phyloP scores from a whole-genome alignment of 1,284 basidiomycete genomes.

The Mycena sp. region DNA sequence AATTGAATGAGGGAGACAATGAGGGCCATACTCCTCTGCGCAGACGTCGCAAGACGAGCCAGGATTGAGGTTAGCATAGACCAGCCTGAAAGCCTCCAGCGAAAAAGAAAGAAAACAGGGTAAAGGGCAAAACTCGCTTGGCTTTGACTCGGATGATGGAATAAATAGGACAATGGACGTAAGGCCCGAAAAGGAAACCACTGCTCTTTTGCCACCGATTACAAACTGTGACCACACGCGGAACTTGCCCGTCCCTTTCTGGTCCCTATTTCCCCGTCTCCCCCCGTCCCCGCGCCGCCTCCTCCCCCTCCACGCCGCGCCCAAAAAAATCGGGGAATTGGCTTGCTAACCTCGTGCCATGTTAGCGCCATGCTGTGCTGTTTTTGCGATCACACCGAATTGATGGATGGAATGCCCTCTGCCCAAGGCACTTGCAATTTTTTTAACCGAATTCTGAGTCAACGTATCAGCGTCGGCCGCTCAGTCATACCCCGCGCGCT shows the following conservation, averaged over 20 bases:
- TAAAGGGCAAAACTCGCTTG: slow-evolving; percentile 19
- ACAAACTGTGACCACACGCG: not conserved
- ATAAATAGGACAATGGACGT: slow-evolving; percentile 14
- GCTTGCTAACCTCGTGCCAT: slow-evolving; percentile 19
- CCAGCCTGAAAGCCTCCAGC: slow-evolving; percentile 40
- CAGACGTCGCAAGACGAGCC: slow-evolving; percentile 87
- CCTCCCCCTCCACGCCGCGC: not conserved
- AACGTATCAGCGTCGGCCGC: no score
- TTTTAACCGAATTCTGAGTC: no score
- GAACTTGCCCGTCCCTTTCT: no score
- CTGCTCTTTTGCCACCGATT: not conserved
- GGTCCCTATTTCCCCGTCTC: not conserved
- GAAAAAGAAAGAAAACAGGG: slow-evolving; percentile 9
- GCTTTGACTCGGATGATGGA: slow-evolving; percentile 18
- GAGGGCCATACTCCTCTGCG: slow-evolving; percentile 81
- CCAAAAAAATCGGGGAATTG: no score
- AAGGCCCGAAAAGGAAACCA: slow-evolving; percentile 6
- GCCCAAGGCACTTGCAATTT: slow-evolving; percentile 14
- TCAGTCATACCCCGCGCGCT: no score
- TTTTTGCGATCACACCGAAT: slow-evolving; percentile 28
- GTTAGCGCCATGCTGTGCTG: no score
- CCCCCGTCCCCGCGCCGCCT: not conserved
- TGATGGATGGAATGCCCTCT: slow-evolving; percentile 21
- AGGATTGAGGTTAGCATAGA: slow-evolving; percentile 78
- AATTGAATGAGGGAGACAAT: slow-evolving; percentile 78